Conservation (phyloP, 2,329 filamentous ascomycete genomes). For the Cucurbitaria berberidis region DNA sequence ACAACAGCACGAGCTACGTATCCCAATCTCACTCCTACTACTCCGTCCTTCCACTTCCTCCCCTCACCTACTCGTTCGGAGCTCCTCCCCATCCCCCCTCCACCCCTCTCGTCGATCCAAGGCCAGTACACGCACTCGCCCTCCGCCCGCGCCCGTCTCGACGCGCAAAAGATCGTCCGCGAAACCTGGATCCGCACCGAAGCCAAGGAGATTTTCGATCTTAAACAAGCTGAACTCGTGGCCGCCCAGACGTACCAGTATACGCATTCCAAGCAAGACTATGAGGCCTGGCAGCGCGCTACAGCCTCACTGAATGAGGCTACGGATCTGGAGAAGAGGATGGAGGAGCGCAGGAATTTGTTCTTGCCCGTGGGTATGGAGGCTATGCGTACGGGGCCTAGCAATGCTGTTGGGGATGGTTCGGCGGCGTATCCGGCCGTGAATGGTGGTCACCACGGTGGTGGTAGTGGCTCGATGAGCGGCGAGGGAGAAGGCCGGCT, state of each 20-base stretch:
- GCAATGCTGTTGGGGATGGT: constrained; percentile 2
- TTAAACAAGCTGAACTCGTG: neutral
- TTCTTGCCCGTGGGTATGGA: constrained; percentile 18
- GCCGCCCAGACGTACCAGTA: constrained; percentile 1
- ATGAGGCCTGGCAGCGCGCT: constrained; percentile 2
- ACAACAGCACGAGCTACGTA: neutral
- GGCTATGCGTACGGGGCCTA: constrained; percentile 13
- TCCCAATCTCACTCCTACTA: neutral
- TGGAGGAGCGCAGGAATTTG: constrained; percentile 23
- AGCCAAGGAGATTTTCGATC: constrained; percentile 11
- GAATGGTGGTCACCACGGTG: neutral
- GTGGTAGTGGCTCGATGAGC: neutral
- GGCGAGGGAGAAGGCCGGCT: constrained; percentile 4
- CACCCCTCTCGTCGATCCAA: neutral
- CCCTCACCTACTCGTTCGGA: neutral
- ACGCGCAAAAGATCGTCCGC: constrained; percentile 12
- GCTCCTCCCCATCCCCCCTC: constrained; percentile 6
- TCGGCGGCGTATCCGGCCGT: neutral
- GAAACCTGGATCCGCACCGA: constrained; percentile 22
- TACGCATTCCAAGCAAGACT: constrained; percentile 3
- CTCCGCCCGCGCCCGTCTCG: constrained; percentile 3
- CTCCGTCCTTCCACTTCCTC: neutral
- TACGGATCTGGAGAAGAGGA: constrained; percentile 18
- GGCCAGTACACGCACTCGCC: neutral
- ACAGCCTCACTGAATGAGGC: neutral